Evolutionary conservation across 345 rosid species (phyloP), one percentile per base, ranked within the genome.

Genomic region (Acer saccharum): DNA sequence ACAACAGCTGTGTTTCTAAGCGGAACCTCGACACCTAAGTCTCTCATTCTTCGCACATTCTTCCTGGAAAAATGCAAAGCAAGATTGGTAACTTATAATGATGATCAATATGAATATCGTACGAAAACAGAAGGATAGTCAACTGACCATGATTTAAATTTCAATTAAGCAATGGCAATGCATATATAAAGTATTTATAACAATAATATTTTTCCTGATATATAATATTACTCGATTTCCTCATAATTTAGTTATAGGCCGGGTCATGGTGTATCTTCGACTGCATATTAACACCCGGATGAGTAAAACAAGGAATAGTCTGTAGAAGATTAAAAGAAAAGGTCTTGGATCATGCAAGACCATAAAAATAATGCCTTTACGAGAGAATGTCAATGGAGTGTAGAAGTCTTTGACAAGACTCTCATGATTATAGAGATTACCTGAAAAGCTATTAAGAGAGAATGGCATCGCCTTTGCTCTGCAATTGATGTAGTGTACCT

Each of bases 361-460:
- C 11, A 7, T 35, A 35, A 35, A 35, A 35, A 35, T 35, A 35
- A 35, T 4, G 39, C 5, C 39, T 35, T 35, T 35, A 1, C 54
- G 14, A 68, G 41, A 27, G 4, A 43, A 57, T 27, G 69, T 35
- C 5, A 61, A 21, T 1, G 46, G 46, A 58, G 10, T 50, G 44
- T 44, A 35, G 2, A 10, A 32, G 50, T 57, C 44, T 50, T 41
- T 7, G 14, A 8, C 48, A 54, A 21, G 44, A n/a, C 23, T 7
- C 46, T 0, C 54, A 54, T 43, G 63, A 48, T 69, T 20, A 68
- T 10, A 62, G 72, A 73, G 73, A 80, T 67, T 83, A 94, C 98
- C 94, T 89, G 94, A 80, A 91, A 88, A 64, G 88, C 82, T 88
- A 87, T 87, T 70, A 79, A 84, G 61, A 87, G 85, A 67, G 87